Percentiles rank a stretch among this genome's conserved stretches.
phyloP scores from a whole-genome alignment of 768 basidiomycete species.

The Rhodotorula taiwanensis region DNA sequence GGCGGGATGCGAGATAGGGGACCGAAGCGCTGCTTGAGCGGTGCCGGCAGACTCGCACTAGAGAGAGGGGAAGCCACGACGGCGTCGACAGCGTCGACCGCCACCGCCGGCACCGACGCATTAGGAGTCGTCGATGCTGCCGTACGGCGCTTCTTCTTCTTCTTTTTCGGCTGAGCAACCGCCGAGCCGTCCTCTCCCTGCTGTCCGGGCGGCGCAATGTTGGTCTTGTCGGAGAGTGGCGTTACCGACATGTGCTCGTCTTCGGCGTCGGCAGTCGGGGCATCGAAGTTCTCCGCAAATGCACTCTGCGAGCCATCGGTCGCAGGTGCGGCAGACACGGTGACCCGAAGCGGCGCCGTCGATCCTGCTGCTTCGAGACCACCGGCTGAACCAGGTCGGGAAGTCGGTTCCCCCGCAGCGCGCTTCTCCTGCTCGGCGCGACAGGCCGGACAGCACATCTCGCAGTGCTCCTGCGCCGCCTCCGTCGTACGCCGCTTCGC shows the following conservation, averaged over 20 bases:
- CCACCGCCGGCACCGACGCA: background rate
- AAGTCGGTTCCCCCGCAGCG: too few species aligned
- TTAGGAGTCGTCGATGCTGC: background rate
- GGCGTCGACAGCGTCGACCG: background rate
- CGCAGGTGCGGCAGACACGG: too few species aligned
- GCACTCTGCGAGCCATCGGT: too few species aligned
- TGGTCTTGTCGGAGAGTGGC: slow-evolving; percentile 10
- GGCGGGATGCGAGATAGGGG: slow-evolving; percentile 22
- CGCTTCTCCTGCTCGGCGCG: background rate
- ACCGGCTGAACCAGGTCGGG: too few species aligned
- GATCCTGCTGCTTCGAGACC: too few species aligned
- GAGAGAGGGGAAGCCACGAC: background rate
- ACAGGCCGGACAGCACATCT: background rate
- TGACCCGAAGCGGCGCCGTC: too few species aligned
- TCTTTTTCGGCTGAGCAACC: slow-evolving; percentile 4
- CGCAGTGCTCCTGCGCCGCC: background rate
- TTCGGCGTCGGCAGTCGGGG: background rate
- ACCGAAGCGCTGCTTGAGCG: slow-evolving; percentile 1
- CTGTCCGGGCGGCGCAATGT: background rate
- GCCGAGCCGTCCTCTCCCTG: slow-evolving; percentile 1
- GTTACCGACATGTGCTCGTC: background rate
- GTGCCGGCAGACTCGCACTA: background rate
- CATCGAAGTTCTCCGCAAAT: background rate
- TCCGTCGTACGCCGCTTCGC: background rate
- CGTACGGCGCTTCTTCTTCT: slow-evolving; percentile 18